Conservation (phyloP, 805 yeast species). For the Candida stauntonica region DNA sequence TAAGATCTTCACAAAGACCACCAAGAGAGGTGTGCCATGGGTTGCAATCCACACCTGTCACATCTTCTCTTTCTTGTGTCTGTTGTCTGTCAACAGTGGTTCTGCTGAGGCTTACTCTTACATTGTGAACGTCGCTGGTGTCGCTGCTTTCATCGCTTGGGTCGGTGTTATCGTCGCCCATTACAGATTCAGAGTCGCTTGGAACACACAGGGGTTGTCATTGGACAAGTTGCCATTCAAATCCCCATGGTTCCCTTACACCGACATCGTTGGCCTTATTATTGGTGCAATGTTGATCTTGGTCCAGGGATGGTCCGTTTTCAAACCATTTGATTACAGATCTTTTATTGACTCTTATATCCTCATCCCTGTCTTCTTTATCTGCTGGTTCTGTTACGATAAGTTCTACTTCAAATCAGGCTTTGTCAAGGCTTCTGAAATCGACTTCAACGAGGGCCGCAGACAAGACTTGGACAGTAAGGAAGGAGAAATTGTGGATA, state of each 20-base stretch:
- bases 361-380: constrained; percentile 51
- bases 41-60: constrained; percentile 55
- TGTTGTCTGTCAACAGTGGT: constrained; percentile 47
- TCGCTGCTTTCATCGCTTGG: constrained; percentile 74
- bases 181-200: constrained; percentile 61
- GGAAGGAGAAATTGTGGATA: constrained; percentile 3
- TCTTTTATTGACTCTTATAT: constrained; percentile 58
- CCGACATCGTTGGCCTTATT: constrained; percentile 36
- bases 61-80: constrained; percentile 54
- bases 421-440: constrained; percentile 37
- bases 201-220: constrained; percentile 55
- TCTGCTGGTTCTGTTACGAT: constrained; percentile 38
- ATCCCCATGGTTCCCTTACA: constrained; percentile 47
- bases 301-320: constrained; percentile 47
- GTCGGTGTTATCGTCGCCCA: constrained; percentile 57
- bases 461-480: constrained; percentile 34
- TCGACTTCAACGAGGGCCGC: constrained; percentile 47
- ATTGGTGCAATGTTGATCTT: constrained; percentile 37
- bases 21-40: constrained; percentile 60
- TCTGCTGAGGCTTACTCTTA: constrained; percentile 62
- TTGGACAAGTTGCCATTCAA: constrained; percentile 66
- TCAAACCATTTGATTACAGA: constrained; percentile 45
- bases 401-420: constrained; percentile 36
- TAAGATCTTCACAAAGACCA: constrained; percentile 44
- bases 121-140: constrained; percentile 69